These are phyloP conservation scores for Toxicodendron radicans DNA, from an alignment of 345 rosid genomes.

Conservation along the genomic window DNA sequence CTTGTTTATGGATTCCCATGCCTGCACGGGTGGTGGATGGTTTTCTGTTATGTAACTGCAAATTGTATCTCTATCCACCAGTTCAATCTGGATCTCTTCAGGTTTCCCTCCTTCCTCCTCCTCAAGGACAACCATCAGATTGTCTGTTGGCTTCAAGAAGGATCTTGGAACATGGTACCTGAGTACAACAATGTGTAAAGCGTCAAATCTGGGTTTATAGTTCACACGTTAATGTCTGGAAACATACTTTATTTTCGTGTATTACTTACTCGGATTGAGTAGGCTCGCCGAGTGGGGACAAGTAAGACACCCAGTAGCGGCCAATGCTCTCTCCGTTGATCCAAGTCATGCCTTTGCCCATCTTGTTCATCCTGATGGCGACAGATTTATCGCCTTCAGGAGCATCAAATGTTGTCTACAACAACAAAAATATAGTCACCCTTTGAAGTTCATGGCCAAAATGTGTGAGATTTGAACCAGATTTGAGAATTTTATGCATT, in stretches of 20 bases:
- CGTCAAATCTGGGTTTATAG: too few species aligned
- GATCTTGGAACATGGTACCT: constrained; percentile 91
- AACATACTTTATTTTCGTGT: too few species aligned
- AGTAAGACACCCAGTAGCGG: constrained; percentile 73
- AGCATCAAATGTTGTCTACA: constrained; percentile 63
- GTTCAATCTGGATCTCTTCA: constrained; percentile 48
- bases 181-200: not conserved
- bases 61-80: constrained; percentile 67
- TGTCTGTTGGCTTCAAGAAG: constrained; percentile 58
- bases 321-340: constrained; percentile 84
- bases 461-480: not conserved
- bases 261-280: constrained; percentile 61
- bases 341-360: constrained; percentile 89
- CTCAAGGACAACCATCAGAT: constrained; percentile 68
- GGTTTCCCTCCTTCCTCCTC: constrained; percentile 64
- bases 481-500: constrained; percentile 8
- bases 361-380: constrained; percentile 49
- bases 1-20: constrained; percentile 48
- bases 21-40: constrained; percentile 59
- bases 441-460: not conserved
- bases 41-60: constrained; percentile 59
- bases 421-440: not conserved
- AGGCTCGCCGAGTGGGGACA: constrained; percentile 65
- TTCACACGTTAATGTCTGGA: too few species aligned
- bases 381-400: constrained; percentile 68